phyloP scores from a whole-genome alignment of 805 yeast genomes.

The Maudiozyma serrabonitensis region DNA sequence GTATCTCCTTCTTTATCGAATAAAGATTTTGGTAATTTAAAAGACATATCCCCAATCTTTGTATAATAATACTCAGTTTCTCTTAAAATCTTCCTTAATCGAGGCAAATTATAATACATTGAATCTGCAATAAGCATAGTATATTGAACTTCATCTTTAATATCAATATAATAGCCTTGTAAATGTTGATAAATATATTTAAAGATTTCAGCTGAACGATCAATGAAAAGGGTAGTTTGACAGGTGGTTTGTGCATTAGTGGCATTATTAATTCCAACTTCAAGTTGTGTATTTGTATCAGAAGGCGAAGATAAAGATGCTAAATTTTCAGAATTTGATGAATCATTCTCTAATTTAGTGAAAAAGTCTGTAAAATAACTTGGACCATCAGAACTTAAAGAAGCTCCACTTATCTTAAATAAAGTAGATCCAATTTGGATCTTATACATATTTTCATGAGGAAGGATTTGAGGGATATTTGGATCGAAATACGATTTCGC shows the following conservation, averaged over 20 bases:
- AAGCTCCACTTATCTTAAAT: slow-evolving; percentile 62
- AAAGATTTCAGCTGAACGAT: slow-evolving; percentile 64
- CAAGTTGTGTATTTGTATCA: neutral
- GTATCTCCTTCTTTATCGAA: slow-evolving; percentile 54
- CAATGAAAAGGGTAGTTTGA: slow-evolving; percentile 44
- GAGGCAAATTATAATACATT: slow-evolving; percentile 54
- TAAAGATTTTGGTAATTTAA: slow-evolving; percentile 49
- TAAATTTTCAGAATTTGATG: too few relatives aligned
- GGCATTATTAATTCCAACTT: too few relatives aligned
- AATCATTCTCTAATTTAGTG: slow-evolving; percentile 5
- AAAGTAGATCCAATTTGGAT: slow-evolving; percentile 59
- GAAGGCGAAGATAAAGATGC: neutral
- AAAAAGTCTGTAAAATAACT: slow-evolving; percentile 78
- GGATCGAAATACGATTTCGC: slow-evolving; percentile 12
- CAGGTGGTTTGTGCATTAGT: neutral
- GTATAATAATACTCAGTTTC: slow-evolving; percentile 48
- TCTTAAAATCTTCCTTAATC: slow-evolving; percentile 39
- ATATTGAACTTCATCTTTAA: slow-evolving; percentile 52
- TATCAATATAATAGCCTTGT: slow-evolving; percentile 65
- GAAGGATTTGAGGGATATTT: slow-evolving; percentile 32
- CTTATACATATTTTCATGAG: slow-evolving; percentile 59
- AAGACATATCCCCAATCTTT: slow-evolving; percentile 48
- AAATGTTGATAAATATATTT: slow-evolving; percentile 58
- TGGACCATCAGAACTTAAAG: slow-evolving; percentile 78
- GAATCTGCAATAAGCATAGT: slow-evolving; percentile 61